Evolutionary conservation across 2,329 filamentous ascomycete genomes (phyloP).

Genomic region (Scytalidium sp.): DNA sequence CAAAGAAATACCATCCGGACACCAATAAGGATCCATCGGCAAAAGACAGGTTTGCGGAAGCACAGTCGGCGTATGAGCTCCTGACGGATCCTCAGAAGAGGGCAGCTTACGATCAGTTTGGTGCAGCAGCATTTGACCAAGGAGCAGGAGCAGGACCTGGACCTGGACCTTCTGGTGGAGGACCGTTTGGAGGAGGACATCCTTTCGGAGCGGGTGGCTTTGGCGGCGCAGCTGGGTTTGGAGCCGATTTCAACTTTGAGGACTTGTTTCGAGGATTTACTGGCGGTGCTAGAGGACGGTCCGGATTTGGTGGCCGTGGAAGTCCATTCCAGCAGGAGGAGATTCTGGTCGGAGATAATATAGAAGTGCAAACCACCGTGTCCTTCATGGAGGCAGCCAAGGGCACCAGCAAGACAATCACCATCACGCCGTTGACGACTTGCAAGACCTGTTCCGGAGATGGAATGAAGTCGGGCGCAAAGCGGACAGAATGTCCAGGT

Average conservation of each 20-base stretch:
- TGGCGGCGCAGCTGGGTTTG: slow-evolving; percentile 58
- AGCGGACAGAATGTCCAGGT: slow-evolving; percentile 68
- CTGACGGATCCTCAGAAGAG: slow-evolving; percentile 91
- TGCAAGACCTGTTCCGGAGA: slow-evolving; percentile 82
- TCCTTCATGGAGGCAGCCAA: slow-evolving; percentile 96
- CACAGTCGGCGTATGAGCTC: slow-evolving; percentile 91
- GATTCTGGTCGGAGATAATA: slow-evolving; percentile 88
- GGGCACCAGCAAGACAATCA: slow-evolving; percentile 83
- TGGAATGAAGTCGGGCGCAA: slow-evolving; percentile 78
- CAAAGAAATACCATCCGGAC: slow-evolving; percentile 97
- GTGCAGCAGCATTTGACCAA: slow-evolving; percentile 83
- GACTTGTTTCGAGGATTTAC: slow-evolving; percentile 87
- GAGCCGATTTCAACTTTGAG: slow-evolving; percentile 88
- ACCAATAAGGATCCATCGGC: slow-evolving; percentile 94
- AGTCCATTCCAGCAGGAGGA: slow-evolving; percentile 73
- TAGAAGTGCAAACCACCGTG: slow-evolving; percentile 90
- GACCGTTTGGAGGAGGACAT: slow-evolving; percentile 60
- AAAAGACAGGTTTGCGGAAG: slow-evolving; percentile 92
- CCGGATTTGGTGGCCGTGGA: slow-evolving; percentile 45
- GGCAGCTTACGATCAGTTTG: slow-evolving; percentile 88
- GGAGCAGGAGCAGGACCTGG: slow-evolving; percentile 48
- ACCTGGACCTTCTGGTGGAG: slow-evolving; percentile 54
- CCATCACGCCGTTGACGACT: slow-evolving; percentile 74
- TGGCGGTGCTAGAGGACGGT: slow-evolving; percentile 45
- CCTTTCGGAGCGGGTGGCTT: slow-evolving; percentile 53